Percentiles rank a stretch among this genome's conserved stretches.
phyloP scores from a whole-genome alignment of 2,329 filamentous ascomycete species.

The Phaeoacremonium minimum region DNA sequence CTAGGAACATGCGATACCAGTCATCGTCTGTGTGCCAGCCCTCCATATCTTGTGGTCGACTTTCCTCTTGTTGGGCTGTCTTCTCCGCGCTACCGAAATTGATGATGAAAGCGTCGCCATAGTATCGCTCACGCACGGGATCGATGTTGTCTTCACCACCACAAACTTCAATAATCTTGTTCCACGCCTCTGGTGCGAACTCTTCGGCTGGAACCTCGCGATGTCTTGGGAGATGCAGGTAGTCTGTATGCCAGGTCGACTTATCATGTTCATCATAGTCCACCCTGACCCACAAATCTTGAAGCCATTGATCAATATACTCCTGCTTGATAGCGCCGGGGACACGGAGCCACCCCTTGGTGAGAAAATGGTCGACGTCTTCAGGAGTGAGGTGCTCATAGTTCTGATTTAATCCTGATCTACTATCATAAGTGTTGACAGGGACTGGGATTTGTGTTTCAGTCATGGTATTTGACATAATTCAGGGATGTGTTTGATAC shows the following conservation, averaged over 20 bases:
- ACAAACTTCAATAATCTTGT: conserved; percentile 5
- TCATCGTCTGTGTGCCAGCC: conserved; percentile 7
- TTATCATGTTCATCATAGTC: conserved; percentile 8
- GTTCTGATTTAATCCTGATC: background rate
- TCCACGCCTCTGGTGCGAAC: conserved; percentile 6
- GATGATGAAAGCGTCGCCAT: conserved; percentile 6
- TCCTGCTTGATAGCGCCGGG: conserved; percentile 3
- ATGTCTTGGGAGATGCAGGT: conserved; percentile 6
- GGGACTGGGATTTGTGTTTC: background rate
- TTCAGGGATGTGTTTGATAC: too few species aligned
- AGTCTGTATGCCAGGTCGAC: conserved; percentile 7
- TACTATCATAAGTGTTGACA: background rate
- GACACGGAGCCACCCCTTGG: conserved; percentile 6
- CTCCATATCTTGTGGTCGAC: conserved; percentile 1
- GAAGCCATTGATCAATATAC: conserved; percentile 7
- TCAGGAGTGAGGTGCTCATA: conserved; percentile 8
- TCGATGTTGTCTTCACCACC: conserved; percentile 5
- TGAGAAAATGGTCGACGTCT: conserved; percentile 7
- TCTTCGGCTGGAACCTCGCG: conserved; percentile 6
- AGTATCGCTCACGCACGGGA: conserved; percentile 5
- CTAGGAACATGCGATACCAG: conserved; percentile 8
- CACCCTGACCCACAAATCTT: conserved; percentile 5
- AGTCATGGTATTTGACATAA: background rate
- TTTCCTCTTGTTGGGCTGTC: background rate
- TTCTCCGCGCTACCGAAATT: conserved; percentile 5